These are phyloP conservation scores for Pleomassaria siparia DNA, from an alignment of 2,329 filamentous ascomycete genomes.

Conservation along the genomic window DNA sequence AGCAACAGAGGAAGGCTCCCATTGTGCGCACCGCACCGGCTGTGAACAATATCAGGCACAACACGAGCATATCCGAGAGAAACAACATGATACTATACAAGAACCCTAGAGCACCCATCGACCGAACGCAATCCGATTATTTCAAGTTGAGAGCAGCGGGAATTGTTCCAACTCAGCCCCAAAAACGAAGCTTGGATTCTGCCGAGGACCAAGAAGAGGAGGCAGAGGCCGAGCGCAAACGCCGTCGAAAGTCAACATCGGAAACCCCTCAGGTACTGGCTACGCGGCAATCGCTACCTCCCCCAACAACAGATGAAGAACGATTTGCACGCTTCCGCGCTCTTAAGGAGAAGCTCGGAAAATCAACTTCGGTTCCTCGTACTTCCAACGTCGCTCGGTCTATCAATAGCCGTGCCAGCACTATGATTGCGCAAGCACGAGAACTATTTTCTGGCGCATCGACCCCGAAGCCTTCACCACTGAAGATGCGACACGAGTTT, in stretches of 20 bases:
- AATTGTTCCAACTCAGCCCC: slow-evolving; percentile 40
- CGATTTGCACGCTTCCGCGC: slow-evolving; percentile 26
- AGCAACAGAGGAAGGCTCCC: not conserved
- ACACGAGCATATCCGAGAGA: not conserved
- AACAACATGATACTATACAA: slow-evolving; percentile 7
- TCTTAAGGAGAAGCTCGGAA: slow-evolving; percentile 15
- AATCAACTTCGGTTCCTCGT: not conserved
- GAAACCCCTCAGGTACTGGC: not conserved
- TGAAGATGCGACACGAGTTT: slow-evolving; percentile 22
- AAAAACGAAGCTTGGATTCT: slow-evolving; percentile 35
- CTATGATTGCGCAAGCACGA: slow-evolving; percentile 21
- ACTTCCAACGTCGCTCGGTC: not conserved
- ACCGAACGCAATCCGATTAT: slow-evolving; percentile 53
- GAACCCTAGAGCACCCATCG: slow-evolving; percentile 31
- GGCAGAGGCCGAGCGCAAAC: slow-evolving; percentile 4
- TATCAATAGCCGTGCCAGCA: slow-evolving; percentile 9
- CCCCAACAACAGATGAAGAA: slow-evolving; percentile 17
- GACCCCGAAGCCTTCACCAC: slow-evolving; percentile 8
- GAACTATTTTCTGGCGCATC: slow-evolving; percentile 13
- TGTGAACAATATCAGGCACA: not conserved
- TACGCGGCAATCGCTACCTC: not conserved
- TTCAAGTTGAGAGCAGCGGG: slow-evolving; percentile 55
- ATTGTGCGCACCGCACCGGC: not conserved
- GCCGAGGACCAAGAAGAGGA: slow-evolving; percentile 25
- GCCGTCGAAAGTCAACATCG: not conserved